A percentile compares a stretch with the other conserved stretches of the same genome.
Conservation (phyloP, 768 basidiomycete species). For the Tylopilus vinaceipallidus region DNA sequence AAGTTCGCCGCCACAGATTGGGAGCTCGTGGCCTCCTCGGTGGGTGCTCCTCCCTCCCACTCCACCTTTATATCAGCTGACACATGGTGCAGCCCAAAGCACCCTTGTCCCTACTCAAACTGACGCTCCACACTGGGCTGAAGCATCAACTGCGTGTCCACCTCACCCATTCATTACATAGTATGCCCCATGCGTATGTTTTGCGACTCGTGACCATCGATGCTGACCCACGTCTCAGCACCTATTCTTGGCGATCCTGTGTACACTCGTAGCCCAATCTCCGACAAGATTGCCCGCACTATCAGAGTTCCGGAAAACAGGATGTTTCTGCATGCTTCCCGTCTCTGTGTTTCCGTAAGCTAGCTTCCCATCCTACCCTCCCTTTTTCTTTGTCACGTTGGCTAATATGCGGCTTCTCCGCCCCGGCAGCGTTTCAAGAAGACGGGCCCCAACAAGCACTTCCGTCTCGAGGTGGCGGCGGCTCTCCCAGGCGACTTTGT, state of each 20-base stretch:
- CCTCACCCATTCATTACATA: slow-evolving; percentile 47
- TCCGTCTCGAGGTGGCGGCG: slow-evolving; percentile 52
- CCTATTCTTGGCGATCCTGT: slow-evolving; percentile 64
- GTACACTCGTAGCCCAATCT: slow-evolving; percentile 41
- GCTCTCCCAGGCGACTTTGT: slow-evolving; percentile 59
- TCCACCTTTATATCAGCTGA: slow-evolving; percentile 24
- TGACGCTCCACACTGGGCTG: slow-evolving; percentile 57
- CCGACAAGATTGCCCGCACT: slow-evolving; percentile 29
- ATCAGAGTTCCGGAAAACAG: slow-evolving; percentile 41
- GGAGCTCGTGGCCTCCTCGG: slow-evolving; percentile 59
- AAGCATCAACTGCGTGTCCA: slow-evolving; percentile 77
- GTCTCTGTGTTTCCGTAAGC: slow-evolving; percentile 55
- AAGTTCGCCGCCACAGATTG: slow-evolving; percentile 45
- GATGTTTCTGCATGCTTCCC: slow-evolving; percentile 62
- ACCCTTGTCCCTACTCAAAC: slow-evolving; percentile 55
- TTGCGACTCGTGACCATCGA: not conserved
- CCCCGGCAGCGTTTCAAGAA: slow-evolving; percentile 46
- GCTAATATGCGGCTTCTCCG: slow-evolving; percentile 1
- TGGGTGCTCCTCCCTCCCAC: slow-evolving; percentile 32
- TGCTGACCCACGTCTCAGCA: slow-evolving; percentile 37
- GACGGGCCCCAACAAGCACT: slow-evolving; percentile 43
- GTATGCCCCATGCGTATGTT: slow-evolving; percentile 28
- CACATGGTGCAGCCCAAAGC: slow-evolving; percentile 34
- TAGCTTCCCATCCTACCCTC: not conserved
- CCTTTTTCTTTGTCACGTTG: too few relatives aligned